These are phyloP conservation scores for Pyronema omphalodes DNA, from an alignment of 495 filamentous ascomycete genomes.

Conservation along the genomic window DNA sequence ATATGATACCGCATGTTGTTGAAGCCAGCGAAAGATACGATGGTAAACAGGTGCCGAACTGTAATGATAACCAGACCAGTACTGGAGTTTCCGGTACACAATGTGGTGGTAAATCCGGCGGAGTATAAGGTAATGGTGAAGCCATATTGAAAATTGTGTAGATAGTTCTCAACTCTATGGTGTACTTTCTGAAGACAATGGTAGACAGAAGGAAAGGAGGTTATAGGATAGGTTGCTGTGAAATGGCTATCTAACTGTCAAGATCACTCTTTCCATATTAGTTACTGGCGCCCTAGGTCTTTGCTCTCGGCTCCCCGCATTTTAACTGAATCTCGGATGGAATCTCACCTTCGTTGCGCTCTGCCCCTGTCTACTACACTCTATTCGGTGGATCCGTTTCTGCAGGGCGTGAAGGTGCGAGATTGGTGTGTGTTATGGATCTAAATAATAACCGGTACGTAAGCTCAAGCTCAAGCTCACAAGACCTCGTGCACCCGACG, in stretches of 20 bases:
- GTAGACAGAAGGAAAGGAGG: background rate
- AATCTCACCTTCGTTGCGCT: too few relatives aligned
- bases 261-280: background rate
- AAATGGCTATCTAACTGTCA: background rate
- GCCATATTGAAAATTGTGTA: background rate
- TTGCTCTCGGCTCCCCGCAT: too few relatives aligned
- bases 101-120: slow-evolving; percentile 33
- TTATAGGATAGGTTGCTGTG: background rate
- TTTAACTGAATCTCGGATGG: background rate
- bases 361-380: too few relatives aligned
- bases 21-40: slow-evolving; percentile 48
- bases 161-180: background rate
- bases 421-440: background rate
- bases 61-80: slow-evolving; percentile 38
- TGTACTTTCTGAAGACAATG: background rate
- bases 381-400: background rate
- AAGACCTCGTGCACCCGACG: background rate
- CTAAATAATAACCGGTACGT: background rate
- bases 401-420: background rate
- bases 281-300: background rate
- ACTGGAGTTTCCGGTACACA: slow-evolving; percentile 45
- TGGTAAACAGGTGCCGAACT: slow-evolving; percentile 48
- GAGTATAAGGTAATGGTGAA: background rate
- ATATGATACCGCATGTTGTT: slow-evolving; percentile 42
- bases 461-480: background rate